Evolutionary conservation across 148 eudicot species (phyloP), one percentile per base, ranked within the genome.

Genomic region (Cornus suecica): DNA sequence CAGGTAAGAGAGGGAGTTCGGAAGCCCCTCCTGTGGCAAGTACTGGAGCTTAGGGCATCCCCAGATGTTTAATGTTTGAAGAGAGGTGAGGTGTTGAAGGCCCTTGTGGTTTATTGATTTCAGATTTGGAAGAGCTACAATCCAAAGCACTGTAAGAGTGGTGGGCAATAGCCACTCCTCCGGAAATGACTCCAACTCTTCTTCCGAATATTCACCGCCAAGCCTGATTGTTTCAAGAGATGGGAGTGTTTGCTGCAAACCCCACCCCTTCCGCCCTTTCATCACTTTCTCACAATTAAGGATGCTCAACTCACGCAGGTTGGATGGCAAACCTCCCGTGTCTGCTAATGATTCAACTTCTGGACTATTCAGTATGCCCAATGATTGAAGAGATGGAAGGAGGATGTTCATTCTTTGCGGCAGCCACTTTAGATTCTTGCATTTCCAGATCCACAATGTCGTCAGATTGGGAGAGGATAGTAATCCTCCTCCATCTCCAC

Each of bases 71-170:
- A n/a, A n/a, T 65, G 28, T n/a, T n/a, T n/a, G n/a, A n/a, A 63
- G 68, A 65, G 68, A 65, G n/a, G 68, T 27, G 68, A 37, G 42
- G 42, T 37, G 42, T 65, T 65, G 68, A 65, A 65, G 34, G 34
- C 68, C 68, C n/a, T 13, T 65, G 34, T 65, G 16, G 68, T 65
- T 65, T 34, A 65, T 7, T 5, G 34, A 65, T 4, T 65, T 65
- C 18, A 65, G 68, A 65, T 65, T 65, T 65, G 30, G 34, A 11
- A 65, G 11, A 65, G 11, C 1, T 1, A 1, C 0, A 28, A 65
- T 28, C 5, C 3, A 11, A 8, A 65, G 68, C 14, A 0, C 0
- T 10, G 20, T 27, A 14, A 65, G 32, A 28, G 32, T 28, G 34
- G 68, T 27, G 68, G 68, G 68, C 20, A 65, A 32, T 32, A 65